Percentiles rank a stretch among this genome's conserved stretches.
Evolutionary conservation across 345 rosid genomes (phyloP).

Genomic region (Aegle marmelos): DNA sequence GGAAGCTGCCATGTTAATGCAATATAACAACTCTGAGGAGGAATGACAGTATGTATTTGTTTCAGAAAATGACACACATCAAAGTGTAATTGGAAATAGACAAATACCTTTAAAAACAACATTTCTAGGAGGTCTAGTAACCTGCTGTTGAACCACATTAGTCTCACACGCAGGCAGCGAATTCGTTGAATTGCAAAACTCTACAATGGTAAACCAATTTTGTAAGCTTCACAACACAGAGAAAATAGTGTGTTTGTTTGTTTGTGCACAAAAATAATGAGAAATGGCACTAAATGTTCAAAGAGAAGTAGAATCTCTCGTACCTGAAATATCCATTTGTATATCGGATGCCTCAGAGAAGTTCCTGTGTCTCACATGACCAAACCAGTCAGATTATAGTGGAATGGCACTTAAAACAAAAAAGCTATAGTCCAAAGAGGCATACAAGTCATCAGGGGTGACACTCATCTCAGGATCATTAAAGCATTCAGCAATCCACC

Average conservation of each 20-base stretch:
- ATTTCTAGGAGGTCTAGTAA: conserved; percentile 56
- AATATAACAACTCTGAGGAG: background rate
- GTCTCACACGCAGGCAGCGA: conserved; percentile 39
- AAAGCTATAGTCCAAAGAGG: conserved; percentile 14
- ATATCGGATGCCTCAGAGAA: conserved; percentile 44
- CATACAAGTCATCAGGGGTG: conserved; percentile 66
- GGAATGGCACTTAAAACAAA: conserved; percentile 13
- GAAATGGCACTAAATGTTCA: background rate
- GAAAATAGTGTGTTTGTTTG: no score
- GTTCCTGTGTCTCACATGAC: conserved; percentile 40
- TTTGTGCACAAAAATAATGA: background rate
- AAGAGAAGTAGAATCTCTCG: background rate
- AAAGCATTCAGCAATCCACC: conserved; percentile 71
- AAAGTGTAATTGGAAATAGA: conserved; percentile 1
- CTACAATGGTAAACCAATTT: conserved; percentile 34
- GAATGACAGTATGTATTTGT: background rate
- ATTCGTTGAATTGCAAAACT: conserved; percentile 50
- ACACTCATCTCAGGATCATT: conserved; percentile 56
- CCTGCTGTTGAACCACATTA: conserved; percentile 43
- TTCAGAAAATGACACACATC: background rate
- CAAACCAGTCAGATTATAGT: conserved; percentile 20
- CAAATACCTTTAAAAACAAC: conserved; percentile 69
- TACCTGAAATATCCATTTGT: conserved; percentile 65
- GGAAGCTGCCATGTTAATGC: background rate
- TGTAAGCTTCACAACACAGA: background rate